Evolutionary conservation across 2,329 filamentous ascomycete species (phyloP).

Genomic region (Arthrobotrys sphaeroides): DNA sequence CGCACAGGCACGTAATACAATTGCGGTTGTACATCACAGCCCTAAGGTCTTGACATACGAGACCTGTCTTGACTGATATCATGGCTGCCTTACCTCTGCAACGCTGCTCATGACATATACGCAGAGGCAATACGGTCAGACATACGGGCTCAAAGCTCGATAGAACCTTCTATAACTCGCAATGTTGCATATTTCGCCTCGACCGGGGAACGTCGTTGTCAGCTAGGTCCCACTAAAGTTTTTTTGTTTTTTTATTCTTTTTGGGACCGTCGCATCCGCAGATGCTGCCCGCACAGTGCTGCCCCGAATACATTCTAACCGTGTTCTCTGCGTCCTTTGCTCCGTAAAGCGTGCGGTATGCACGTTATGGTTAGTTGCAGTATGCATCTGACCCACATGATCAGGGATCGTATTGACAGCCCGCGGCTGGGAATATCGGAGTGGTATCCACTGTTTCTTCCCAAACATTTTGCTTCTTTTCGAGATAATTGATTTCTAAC

Average conservation of each 20-base stretch:
- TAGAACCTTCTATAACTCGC: constrained; percentile 49
- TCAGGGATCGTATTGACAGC: constrained; percentile 13
- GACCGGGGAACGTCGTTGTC: constrained; percentile 37
- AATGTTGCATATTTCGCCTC: constrained; percentile 37
- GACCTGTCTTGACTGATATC: background rate
- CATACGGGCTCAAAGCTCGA: background rate
- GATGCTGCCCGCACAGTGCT: background rate
- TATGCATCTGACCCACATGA: constrained; percentile 45
- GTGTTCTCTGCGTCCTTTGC: background rate
- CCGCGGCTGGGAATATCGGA: constrained; percentile 6
- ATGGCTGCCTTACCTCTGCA: constrained; percentile 21
- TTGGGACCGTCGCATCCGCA: constrained; percentile 19
- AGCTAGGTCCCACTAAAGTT: background rate
- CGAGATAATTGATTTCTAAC: background rate
- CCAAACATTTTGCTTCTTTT: constrained; percentile 39
- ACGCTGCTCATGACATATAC: background rate
- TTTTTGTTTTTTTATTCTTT: background rate
- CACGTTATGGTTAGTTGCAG: constrained; percentile 20
- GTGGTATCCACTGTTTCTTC: constrained; percentile 21
- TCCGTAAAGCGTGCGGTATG: no score
- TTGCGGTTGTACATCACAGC: background rate
- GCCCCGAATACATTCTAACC: background rate
- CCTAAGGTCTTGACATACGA: no score
- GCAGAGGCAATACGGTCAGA: background rate
- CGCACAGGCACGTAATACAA: background rate